Base-by-base conservation (phyloP, 2,329 filamentous ascomycete genomes). In the Drechslerella stenobrocha region DNA sequence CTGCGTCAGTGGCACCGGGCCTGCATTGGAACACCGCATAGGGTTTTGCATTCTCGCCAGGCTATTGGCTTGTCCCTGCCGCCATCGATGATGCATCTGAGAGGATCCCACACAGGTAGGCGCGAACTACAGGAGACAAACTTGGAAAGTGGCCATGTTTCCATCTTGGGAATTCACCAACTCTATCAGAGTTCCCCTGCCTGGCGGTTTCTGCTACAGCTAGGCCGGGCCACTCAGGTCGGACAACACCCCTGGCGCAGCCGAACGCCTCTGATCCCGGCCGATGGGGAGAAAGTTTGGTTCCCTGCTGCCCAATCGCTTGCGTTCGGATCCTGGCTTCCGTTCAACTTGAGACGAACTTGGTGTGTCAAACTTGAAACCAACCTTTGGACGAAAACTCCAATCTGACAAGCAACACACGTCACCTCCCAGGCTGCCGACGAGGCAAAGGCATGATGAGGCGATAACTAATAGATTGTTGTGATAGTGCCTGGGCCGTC, bases 201-300 rank as follows among this genome's bases (percentile, higher is more conserved):
- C 20, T 46, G 57, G 63, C 63, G 63, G 53, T 60, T 55, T 60
- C 63, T 67, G 63, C n/a, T 59, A 53, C 61, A 66, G 15, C 48
- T 32, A 45, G 13, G 40, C 26, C 53, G 51, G 55, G 63, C 63
- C 63, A 67, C 44, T 67, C 40, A 67, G 50, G 47, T 59, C 48
- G 55, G 63, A 60, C 46, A 51, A 56, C 42, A 42, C 55, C 55
- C 53, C 63, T 55, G 47, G 23, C 51, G 18, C n/a, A 13, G 26
- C 34, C 34, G 45, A 26, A 26, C 53, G 61, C 26, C 51, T 40
- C n/a, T 52, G 13, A 18, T 22, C 61, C 61, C 30, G 35, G 51
- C 45, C 40, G 3, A 26, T 18, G 8, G 2, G 35, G 44, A 56
- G n/a, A 45, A 34, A 34, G 59, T 45, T 46, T 51, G 53, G 55